Conservation (phyloP, 225 moss, liverwort and hornwort species). For the Pleurozium schreberi region DNA sequence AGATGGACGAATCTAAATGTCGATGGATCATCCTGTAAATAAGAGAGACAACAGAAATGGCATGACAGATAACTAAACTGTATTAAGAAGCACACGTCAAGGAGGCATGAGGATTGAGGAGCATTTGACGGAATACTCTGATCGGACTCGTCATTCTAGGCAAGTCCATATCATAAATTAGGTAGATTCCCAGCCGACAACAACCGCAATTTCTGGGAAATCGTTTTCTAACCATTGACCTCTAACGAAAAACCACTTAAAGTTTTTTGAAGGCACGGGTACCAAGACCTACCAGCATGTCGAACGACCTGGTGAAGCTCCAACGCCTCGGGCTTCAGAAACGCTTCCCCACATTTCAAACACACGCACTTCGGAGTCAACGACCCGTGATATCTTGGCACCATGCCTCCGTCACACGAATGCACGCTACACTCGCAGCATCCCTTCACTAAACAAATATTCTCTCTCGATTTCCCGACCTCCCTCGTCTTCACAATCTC, state of each 20-base stretch:
- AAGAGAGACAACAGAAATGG: neutral
- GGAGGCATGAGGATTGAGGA: no score
- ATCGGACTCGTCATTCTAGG: neutral
- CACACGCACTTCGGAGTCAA: slow-evolving; percentile 61
- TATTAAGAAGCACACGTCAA: neutral
- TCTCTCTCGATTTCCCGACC: neutral
- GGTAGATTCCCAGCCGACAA: neutral
- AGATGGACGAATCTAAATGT: neutral
- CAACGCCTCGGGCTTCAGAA: slow-evolving; percentile 66
- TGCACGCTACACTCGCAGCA: slow-evolving; percentile 37
- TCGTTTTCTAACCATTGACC: neutral
- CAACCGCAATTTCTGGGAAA: no score
- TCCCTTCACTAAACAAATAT: slow-evolving; percentile 28
- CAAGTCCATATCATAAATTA: neutral
- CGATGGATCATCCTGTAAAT: neutral
- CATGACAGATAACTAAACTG: neutral
- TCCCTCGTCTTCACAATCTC: neutral
- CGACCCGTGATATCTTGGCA: slow-evolving; percentile 38
- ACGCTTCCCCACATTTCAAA: slow-evolving; percentile 71
- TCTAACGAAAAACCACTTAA: no score
- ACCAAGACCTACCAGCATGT: slow-evolving; percentile 55
- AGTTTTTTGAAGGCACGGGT: neutral
- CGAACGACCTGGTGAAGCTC: slow-evolving; percentile 77
- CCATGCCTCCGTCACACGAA: neutral
- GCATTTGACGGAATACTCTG: no score